A percentile compares a stretch with the other conserved stretches of the same genome.
These are phyloP conservation scores for Ilyonectria mors-panacis DNA, from an alignment of 2,329 filamentous ascomycete species.

Conservation along the genomic window DNA sequence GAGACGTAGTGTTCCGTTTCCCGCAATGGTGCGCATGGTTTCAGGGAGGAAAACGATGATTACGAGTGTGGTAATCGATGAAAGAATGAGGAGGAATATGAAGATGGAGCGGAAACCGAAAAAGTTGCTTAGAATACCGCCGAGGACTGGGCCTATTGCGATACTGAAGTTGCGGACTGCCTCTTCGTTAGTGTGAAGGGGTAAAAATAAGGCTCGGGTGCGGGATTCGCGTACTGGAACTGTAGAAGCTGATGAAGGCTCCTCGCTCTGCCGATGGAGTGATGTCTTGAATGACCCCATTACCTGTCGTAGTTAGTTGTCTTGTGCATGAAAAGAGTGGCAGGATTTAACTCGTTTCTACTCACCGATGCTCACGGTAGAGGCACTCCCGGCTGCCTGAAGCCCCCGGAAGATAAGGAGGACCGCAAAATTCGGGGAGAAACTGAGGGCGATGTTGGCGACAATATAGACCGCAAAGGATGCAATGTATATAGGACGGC, in stretches of 20 bases:
- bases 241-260: conserved; percentile 50
- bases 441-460: conserved; percentile 62
- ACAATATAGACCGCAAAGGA: conserved; percentile 63
- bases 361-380: conserved; percentile 63
- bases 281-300: conserved; percentile 52
- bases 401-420: conserved; percentile 63
- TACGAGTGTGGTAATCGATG: not conserved
- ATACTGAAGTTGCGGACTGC: conserved; percentile 21
- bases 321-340: no score
- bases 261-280: conserved; percentile 46
- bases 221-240: conserved; percentile 46
- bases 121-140: conserved; percentile 19
- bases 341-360: not conserved
- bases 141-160: conserved; percentile 25
- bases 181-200: not conserved
- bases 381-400: conserved; percentile 63
- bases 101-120: conserved; percentile 26
- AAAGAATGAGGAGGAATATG: conserved; percentile 15
- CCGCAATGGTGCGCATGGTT: conserved; percentile 20
- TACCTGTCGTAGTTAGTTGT: conserved; percentile 37
- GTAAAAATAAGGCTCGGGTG: no score
- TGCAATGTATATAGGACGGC: conserved; percentile 61
- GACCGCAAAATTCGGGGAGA: conserved; percentile 59
- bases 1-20: conserved; percentile 17
- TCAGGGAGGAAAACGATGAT: conserved; percentile 21